phyloP scores from a whole-genome alignment of 768 basidiomycete genomes.

The Panaeolus cyanescens region DNA sequence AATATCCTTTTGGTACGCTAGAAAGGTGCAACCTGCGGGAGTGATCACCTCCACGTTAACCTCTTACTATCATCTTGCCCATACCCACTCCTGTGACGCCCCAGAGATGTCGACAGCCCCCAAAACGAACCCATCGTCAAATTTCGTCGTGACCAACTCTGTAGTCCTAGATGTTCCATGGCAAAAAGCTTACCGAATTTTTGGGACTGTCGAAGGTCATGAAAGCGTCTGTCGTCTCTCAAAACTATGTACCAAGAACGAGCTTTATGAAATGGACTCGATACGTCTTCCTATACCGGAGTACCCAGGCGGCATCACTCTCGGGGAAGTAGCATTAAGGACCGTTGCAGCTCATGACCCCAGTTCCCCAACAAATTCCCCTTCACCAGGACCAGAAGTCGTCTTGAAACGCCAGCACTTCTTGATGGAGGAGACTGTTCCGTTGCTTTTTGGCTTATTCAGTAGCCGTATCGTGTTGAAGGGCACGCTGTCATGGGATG shows the following conservation, averaged over 20 bases:
- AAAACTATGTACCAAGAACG: constrained; percentile 27
- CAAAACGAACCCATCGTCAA: constrained; percentile 23
- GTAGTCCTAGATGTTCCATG: constrained; percentile 29
- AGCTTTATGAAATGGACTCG: constrained; percentile 25
- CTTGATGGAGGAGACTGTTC: constrained; percentile 31
- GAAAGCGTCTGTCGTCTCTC: constrained; percentile 33
- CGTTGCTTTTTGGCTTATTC: constrained; percentile 31
- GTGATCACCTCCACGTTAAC: neutral
- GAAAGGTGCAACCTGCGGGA: too few species aligned
- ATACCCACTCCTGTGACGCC: neutral
- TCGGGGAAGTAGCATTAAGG: constrained; percentile 14
- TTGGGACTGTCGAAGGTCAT: constrained; percentile 32
- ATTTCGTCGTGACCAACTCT: constrained; percentile 29
- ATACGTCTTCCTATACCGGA: constrained; percentile 15
- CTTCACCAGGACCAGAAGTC: neutral
- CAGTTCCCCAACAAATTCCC: neutral
- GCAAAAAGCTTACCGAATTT: constrained; percentile 23
- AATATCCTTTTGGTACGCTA: too few species aligned
- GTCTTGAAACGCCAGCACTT: constrained; percentile 29
- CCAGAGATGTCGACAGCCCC: neutral
- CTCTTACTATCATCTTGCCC: neutral
- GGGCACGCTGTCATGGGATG: constrained; percentile 36
- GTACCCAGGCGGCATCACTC: constrained; percentile 10
- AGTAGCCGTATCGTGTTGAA: constrained; percentile 24
- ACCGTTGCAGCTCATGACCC: constrained; percentile 1